A percentile compares a stretch with the other conserved stretches of the same genome.
phyloP scores from a whole-genome alignment of 495 filamentous ascomycete species.

The Baudoinia panamericana region DNA sequence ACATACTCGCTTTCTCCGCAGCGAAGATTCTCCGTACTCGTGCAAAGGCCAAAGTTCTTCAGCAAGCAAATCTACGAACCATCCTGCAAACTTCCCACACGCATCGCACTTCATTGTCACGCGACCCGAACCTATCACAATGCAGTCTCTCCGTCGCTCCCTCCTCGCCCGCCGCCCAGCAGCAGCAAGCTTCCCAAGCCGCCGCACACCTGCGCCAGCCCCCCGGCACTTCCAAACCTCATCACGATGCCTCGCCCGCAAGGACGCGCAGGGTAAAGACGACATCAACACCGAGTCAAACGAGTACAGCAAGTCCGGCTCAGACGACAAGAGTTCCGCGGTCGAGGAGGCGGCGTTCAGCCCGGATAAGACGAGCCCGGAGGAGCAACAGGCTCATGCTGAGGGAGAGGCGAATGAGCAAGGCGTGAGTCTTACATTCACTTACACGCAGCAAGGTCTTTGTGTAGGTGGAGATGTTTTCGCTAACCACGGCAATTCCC shows the following conservation, averaged over 20 bases:
- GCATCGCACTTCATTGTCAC: too few species aligned
- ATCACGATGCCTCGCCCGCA: slow-evolving; percentile 11
- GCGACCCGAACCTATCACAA: too few species aligned
- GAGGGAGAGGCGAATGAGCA: slow-evolving; percentile 22
- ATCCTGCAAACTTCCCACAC: too few species aligned
- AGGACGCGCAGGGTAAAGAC: slow-evolving; percentile 41
- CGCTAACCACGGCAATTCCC: too few species aligned
- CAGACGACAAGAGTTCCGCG: slow-evolving; percentile 41
- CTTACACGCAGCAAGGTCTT: not conserved
- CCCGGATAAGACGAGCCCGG: slow-evolving; percentile 44
- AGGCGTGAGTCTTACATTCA: slow-evolving; percentile 3
- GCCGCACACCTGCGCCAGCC: not conserved
- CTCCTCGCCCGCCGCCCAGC: too few species aligned
- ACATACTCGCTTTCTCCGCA: too few species aligned
- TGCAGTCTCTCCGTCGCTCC: too few species aligned
- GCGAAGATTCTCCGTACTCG: too few species aligned
- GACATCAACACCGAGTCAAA: slow-evolving; percentile 39
- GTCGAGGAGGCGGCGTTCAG: slow-evolving; percentile 42
- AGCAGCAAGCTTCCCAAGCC: too few species aligned
- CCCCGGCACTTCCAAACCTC: not conserved
- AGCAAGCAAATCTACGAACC: too few species aligned
- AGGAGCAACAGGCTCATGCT: slow-evolving; percentile 36
- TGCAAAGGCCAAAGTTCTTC: too few species aligned
- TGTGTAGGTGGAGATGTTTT: not conserved
- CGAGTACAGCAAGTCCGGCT: slow-evolving; percentile 47